Conservation (phyloP, 192 early-diverging fungal genomes). For the Fimicolochytrium jonesii region DNA sequence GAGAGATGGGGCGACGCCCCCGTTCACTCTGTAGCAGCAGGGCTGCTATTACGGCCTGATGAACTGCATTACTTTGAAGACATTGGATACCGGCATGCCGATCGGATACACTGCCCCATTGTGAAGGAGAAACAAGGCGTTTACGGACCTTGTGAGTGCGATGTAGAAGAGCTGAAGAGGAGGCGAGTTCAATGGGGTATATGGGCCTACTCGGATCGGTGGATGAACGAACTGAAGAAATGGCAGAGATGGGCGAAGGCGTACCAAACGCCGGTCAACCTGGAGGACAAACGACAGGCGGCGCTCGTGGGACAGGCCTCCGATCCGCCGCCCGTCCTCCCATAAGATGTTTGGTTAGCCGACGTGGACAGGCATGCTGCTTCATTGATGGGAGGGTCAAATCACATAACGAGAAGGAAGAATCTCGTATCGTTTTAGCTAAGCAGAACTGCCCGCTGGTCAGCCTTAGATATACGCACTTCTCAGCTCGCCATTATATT, state of each 20-base stretch:
- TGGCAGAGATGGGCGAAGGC: slow-evolving; percentile 5
- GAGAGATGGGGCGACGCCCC: slow-evolving; percentile 71
- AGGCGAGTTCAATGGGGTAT: slow-evolving; percentile 2
- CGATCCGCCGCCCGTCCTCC: too few relatives aligned
- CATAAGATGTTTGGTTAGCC: too few relatives aligned
- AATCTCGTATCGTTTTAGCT: too few relatives aligned
- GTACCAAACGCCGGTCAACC: too few relatives aligned
- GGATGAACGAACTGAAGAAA: slow-evolving; percentile 2
- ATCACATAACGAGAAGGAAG: too few relatives aligned
- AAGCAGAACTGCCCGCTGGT: too few relatives aligned
- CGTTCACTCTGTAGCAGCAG: slow-evolving; percentile 62
- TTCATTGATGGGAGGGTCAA: too few relatives aligned
- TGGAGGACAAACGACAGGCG: too few relatives aligned
- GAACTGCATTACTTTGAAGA: slow-evolving; percentile 71
- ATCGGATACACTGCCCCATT: slow-evolving; percentile 4
- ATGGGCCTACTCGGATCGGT: slow-evolving; percentile 3
- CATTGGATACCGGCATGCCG: slow-evolving; percentile 42
- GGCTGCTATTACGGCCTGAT: slow-evolving; percentile 50
- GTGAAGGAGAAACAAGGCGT: slow-evolving; percentile 5
- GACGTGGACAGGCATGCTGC: too few relatives aligned
- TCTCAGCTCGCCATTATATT: too few relatives aligned
- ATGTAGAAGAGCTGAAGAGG: neutral
- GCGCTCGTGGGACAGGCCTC: too few relatives aligned
- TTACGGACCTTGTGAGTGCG: slow-evolving; percentile 9
- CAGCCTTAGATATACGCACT: too few relatives aligned